Conservation (phyloP, 2,329 filamentous ascomycete genomes). For the Cercospora sp. region DNA sequence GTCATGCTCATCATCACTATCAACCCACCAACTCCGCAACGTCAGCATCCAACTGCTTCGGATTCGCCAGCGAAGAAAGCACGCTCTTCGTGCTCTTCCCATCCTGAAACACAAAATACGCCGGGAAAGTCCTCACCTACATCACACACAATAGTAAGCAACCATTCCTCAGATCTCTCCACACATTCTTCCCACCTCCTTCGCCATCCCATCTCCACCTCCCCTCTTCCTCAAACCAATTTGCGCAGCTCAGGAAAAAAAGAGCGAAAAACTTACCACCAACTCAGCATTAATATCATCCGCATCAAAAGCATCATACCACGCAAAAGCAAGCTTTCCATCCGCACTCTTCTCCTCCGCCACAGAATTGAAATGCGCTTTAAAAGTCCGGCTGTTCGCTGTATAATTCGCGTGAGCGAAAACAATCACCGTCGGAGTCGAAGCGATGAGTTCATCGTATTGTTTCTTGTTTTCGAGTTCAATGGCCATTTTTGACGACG, state of each 20-base stretch:
- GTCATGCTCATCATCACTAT: not conserved
- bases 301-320: slow-evolving; percentile 11
- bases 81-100: slow-evolving; percentile 11
- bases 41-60: slow-evolving; percentile 9
- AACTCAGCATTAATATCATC: slow-evolving; percentile 10
- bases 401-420: slow-evolving; percentile 5
- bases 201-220: too few species aligned
- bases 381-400: slow-evolving; percentile 3
- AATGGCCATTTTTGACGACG: not conserved
- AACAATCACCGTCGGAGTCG: not conserved
- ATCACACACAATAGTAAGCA: not conserved
- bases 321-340: slow-evolving; percentile 4
- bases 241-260: too few species aligned
- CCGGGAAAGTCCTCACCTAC: slow-evolving; percentile 2
- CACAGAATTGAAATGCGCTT: slow-evolving; percentile 6
- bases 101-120: slow-evolving; percentile 8
- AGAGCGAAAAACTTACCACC: not conserved
- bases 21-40: not conserved
- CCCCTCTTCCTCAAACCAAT: too few species aligned
- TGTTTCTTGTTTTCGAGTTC: slow-evolving; percentile 10
- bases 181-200: too few species aligned
- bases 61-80: slow-evolving; percentile 4
- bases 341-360: not conserved
- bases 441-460: slow-evolving; percentile 10
- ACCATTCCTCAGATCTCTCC: too few species aligned